Percentiles rank a stretch among this genome's conserved stretches.
Conservation (phyloP, 2,329 filamentous ascomycete species). For the Byssothecium circinans region DNA sequence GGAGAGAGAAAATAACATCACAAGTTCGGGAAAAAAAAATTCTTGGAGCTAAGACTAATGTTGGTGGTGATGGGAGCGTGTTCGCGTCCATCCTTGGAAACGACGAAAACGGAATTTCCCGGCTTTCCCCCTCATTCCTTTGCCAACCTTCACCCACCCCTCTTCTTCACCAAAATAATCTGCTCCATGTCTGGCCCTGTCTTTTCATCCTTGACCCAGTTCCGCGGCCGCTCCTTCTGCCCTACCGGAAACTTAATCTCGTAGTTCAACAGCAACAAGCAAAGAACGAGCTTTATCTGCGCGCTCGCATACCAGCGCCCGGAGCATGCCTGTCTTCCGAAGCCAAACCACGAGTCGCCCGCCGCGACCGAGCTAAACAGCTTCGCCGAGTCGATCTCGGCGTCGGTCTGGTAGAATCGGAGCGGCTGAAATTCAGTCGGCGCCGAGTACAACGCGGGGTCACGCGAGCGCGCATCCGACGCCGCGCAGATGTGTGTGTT, state of each 20-base stretch:
- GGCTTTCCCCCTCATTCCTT: too few relatives aligned
- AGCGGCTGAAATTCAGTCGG: neutral
- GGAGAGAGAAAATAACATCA: too few relatives aligned
- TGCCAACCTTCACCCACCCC: too few relatives aligned
- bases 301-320: conserved; percentile 20
- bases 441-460: conserved; percentile 7
- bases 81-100: too few relatives aligned
- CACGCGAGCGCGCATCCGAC: conserved; percentile 5
- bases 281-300: conserved; percentile 21
- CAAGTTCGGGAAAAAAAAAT: too few relatives aligned
- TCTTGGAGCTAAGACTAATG: too few relatives aligned
- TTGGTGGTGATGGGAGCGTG: too few relatives aligned
- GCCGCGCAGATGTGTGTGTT: conserved; percentile 11
- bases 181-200: too few relatives aligned
- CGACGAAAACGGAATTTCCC: too few relatives aligned
- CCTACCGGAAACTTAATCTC: conserved; percentile 13
- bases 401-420: conserved; percentile 8
- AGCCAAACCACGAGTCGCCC: conserved; percentile 10
- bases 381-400: neutral
- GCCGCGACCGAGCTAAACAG: neutral
- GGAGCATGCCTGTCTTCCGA: conserved; percentile 17
- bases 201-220: conserved; percentile 1
- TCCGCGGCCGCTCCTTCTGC: conserved; percentile 2
- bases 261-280: conserved; percentile 13
- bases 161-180: too few relatives aligned